These are phyloP conservation scores for Cytospora piceae DNA, from an alignment of 2,329 filamentous ascomycete species.

Conservation along the genomic window DNA sequence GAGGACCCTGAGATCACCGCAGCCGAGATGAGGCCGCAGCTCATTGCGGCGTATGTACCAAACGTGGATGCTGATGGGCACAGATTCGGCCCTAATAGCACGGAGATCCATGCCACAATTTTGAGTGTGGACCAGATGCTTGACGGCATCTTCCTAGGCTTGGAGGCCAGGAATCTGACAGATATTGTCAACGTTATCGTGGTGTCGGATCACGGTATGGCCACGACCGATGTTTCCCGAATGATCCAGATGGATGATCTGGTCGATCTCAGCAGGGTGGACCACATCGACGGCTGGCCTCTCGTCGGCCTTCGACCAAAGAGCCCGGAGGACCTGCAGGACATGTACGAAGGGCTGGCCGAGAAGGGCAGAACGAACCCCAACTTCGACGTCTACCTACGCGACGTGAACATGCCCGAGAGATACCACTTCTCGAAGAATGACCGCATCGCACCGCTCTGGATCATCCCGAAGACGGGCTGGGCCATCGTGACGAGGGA, in stretches of 20 bases:
- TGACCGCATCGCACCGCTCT: slow-evolving; percentile 87
- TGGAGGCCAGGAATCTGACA: slow-evolving; percentile 82
- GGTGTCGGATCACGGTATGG: slow-evolving; percentile 99
- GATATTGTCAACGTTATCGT: slow-evolving; percentile 90
- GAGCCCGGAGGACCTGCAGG: slow-evolving; percentile 64
- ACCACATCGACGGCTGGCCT: slow-evolving; percentile 92
- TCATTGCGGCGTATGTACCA: slow-evolving; percentile 94
- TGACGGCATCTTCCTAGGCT: slow-evolving; percentile 71
- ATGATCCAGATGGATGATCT: slow-evolving; percentile 90
- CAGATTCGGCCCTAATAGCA: slow-evolving; percentile 90
- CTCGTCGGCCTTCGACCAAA: slow-evolving; percentile 86
- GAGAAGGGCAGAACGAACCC: slow-evolving; percentile 63
- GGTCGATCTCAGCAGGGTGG: slow-evolving; percentile 75
- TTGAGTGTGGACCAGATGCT: slow-evolving; percentile 82
- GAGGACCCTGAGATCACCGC: slow-evolving; percentile 57
- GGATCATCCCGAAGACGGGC: slow-evolving; percentile 89
- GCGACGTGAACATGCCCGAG: slow-evolving; percentile 85
- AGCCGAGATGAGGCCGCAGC: slow-evolving; percentile 72
- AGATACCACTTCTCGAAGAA: slow-evolving; percentile 91
- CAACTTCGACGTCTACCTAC: slow-evolving; percentile 84
- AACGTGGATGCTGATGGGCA: slow-evolving; percentile 90
- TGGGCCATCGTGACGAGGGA: slow-evolving; percentile 86
- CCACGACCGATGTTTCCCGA: slow-evolving; percentile 79
- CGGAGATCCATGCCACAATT: slow-evolving; percentile 82
- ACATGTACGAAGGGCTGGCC: slow-evolving; percentile 66